Evolutionary conservation across 1,284 basidiomycete genomes (phyloP).

Genomic region (Boletus sp.): DNA sequence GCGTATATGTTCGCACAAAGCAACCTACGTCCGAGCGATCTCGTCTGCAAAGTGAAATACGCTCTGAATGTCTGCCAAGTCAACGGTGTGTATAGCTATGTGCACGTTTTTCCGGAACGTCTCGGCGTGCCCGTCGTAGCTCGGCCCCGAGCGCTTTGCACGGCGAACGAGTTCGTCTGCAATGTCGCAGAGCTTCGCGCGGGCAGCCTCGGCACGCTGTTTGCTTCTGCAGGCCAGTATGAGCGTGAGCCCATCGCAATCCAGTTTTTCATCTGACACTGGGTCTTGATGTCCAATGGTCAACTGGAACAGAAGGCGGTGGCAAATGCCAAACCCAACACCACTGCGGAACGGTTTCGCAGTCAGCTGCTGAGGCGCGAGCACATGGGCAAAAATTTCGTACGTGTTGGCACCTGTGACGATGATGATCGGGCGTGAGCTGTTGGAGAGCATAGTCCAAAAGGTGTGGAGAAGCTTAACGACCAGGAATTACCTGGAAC

Average conservation of each 20-base stretch:
- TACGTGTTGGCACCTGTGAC: constrained; percentile 72
- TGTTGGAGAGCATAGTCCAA: constrained; percentile 33
- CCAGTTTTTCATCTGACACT: constrained; percentile 13
- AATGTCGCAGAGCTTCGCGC: constrained; percentile 46
- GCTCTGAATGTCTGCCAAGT: constrained; percentile 62
- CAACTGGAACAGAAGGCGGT: constrained; percentile 73
- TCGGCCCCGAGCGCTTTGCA: constrained; percentile 30
- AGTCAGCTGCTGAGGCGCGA: constrained; percentile 31
- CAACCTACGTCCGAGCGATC: constrained; percentile 51
- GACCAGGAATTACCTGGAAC: no score
- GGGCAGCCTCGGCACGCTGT: constrained; percentile 61
- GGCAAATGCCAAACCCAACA: constrained; percentile 81
- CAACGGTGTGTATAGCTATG: constrained; percentile 60
- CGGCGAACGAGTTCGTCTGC: constrained; percentile 52
- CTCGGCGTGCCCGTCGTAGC: constrained; percentile 48
- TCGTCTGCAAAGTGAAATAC: constrained; percentile 63
- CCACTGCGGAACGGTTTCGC: constrained; percentile 54
- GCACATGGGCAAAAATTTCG: constrained; percentile 17
- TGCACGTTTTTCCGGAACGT: constrained; percentile 59
- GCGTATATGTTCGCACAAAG: not conserved
- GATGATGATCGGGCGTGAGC: constrained; percentile 50
- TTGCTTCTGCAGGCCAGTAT: constrained; percentile 79
- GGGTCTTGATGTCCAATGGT: constrained; percentile 43
- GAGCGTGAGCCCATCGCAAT: constrained; percentile 62
- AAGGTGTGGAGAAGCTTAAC: not conserved